phyloP scores from a whole-genome alignment of 2,329 filamentous ascomycete species.

The Cordyceps cateniannulata region DNA sequence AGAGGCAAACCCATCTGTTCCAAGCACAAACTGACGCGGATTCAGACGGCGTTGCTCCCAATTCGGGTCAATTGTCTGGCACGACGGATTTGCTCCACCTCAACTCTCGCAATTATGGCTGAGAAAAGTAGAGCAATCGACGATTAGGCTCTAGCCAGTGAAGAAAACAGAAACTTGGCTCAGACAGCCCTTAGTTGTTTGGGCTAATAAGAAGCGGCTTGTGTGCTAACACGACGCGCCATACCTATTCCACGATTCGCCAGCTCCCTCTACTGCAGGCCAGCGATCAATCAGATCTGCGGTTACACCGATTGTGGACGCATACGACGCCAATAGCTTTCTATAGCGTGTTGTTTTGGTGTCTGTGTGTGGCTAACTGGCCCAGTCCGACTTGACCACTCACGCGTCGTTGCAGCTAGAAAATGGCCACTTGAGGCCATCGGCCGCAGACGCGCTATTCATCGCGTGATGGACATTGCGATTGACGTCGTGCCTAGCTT shows the following conservation, averaged over 20 bases:
- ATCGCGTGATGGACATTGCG: slow-evolving; percentile 1
- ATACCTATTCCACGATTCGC: not conserved
- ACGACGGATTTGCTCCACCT: not conserved
- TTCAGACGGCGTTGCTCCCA: not conserved
- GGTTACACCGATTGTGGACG: slow-evolving; percentile 1
- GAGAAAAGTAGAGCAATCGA: not conserved
- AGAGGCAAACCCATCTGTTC: not conserved
- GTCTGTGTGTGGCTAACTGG: not conserved
- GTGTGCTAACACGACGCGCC: not conserved
- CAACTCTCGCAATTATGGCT: not conserved
- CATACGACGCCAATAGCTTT: not conserved
- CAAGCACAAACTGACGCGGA: too few relatives aligned
- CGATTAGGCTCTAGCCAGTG: not conserved
- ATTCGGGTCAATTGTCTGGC: not conserved
- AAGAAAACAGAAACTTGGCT: not conserved
- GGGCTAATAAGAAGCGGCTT: not conserved
- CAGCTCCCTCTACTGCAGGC: not conserved
- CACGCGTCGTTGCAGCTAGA: not conserved
- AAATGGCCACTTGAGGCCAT: not conserved
- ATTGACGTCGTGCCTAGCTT: not conserved
- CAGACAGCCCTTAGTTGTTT: not conserved
- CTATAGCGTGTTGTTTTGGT: not conserved
- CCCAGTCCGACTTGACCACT: not conserved
- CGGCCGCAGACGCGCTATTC: not conserved
- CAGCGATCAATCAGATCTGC: slow-evolving; percentile 7